Base-by-base conservation (phyloP, 1,139 yeast genomes). In the Debaryomycetaceae sp. region DNA sequence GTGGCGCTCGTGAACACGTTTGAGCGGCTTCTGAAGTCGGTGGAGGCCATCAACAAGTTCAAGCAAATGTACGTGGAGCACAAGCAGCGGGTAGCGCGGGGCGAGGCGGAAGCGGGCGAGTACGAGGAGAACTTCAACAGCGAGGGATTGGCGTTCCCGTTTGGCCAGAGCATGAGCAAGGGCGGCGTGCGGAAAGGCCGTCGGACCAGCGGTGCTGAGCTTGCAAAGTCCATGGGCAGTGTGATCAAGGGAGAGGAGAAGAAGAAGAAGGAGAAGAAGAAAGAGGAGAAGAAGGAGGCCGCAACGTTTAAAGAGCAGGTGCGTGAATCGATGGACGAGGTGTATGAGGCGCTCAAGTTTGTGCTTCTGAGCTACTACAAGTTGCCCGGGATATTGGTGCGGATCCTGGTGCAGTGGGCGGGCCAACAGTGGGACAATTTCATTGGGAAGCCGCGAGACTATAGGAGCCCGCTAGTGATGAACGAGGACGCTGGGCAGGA, bases 1-100 rank as follows among this genome's bases (percentile, higher is more conserved):
- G 92, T 87, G 29, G 94, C 96, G 1, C 68, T 90, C 41, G 60
- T 90, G 43, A 90, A 90, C 55, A 90, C 97, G 1, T 85, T 85
- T 54, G 95, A 87, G 47, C 73, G 97, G 43, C 64, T 90, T 36
- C 80, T 95, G 10, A 85, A 83, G 56, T 81, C 95, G 22, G 64
- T 90, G 25, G 73, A 68, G 36, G 75, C 93, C 20, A 77, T 87
- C 29, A 72, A 72, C 37, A 70, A 72, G 38, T 90, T 87, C 60
- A 77, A 80, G 46, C 43, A 44, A 19, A 51, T 76, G 58, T 77
- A 73, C 49, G 39, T 55, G 34, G 40, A 56, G 15, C 70, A 64
- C 38, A 49, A 62, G 36, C 55, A 58, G 23, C 66, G 61, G 34
- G 69, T 64, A 13, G 51, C 49, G 23, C 50, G 48, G 15, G 70